Base-by-base conservation (phyloP, 768 basidiomycete species). In the Trametes punicea region DNA sequence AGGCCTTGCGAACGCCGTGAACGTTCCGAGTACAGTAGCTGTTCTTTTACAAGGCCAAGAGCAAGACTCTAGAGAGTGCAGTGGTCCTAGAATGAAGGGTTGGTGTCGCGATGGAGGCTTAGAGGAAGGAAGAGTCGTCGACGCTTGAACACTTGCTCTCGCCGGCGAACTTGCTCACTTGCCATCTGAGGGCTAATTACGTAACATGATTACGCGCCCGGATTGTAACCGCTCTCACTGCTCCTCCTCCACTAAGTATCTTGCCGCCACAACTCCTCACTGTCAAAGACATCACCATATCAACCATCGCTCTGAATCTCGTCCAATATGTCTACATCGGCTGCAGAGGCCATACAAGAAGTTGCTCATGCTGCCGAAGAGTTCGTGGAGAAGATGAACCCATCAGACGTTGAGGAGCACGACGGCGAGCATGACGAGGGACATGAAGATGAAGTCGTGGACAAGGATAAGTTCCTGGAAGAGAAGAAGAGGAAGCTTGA, bases 401-500 rank as follows among this genome's bases (percentile, higher is more conserved):
- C 58, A 30, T 59, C 29, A 20, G 31, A 52, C 6, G 51, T 61
- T 4, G 57, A 58, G 4, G 65, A 57, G 3, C 50, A 56, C 49
- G 49, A 62, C 48, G 63, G 4, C 39, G 59, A 49, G 60, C 59
- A 21, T 23, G 58, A 38, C 27, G 45, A 49, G 15, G 21, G 30
- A 13, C 61, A 62, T 56, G 29, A 13, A 5, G 44, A 3, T 6
- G 53, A 33, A 11, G 44, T 31, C 7, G 50, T 34, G 1, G 56
- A 46, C 36, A 47, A 41, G 26, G 49, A 40, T 26, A 65, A 73
- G 51, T 48, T 77, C 66, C 77, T 89, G 78, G 85, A 87, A 51
- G 88, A 88, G 62, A 75, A 92, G 55, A 84, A 84, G 69, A 82
- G 80, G 18, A 94, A 88, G 74, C 71, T 95, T 71, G 86, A 85